A percentile compares a stretch with the other conserved stretches of the same genome.
Conservation (phyloP, 495 filamentous ascomycete species). For the Pseudoneurospora amorphoporcata region DNA sequence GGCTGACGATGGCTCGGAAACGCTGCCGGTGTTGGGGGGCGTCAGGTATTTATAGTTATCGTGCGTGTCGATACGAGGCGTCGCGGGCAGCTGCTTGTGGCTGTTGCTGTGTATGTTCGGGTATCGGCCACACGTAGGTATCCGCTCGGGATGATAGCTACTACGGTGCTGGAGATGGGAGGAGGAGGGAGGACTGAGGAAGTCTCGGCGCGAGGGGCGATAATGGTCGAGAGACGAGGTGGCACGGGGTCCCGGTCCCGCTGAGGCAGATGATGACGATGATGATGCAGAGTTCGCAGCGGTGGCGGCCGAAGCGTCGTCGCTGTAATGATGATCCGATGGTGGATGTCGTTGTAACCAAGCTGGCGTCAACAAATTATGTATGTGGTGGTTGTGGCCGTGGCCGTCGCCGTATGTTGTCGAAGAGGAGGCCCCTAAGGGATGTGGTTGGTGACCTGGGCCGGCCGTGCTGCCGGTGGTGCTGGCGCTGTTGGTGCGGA, state of each 20-base stretch:
- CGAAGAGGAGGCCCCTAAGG: constrained; percentile 1
- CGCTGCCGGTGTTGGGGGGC: constrained; percentile 11
- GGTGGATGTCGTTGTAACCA: background rate
- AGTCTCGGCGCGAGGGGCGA: background rate
- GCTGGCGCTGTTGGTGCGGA: constrained; percentile 22
- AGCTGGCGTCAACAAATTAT: background rate
- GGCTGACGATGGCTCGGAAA: constrained; percentile 19
- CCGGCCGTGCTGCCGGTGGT: constrained; percentile 15
- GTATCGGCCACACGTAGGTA: constrained; percentile 16
- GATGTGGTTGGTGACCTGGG: constrained; percentile 5
- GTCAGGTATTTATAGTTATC: constrained; percentile 17
- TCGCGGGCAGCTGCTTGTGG: constrained; percentile 28
- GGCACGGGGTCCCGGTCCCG: background rate
- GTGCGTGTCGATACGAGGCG: constrained; percentile 26
- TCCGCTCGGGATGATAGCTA: constrained; percentile 16
- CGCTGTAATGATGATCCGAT: background rate
- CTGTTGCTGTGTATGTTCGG: constrained; percentile 7
- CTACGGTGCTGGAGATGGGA: constrained; percentile 9
- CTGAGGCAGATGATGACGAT: background rate
- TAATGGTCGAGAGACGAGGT: background rate
- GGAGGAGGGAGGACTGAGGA: background rate
- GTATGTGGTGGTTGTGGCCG: too few relatives aligned
- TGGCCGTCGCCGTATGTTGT: background rate
- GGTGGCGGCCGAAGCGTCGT: background rate
- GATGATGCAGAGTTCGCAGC: background rate